phyloP scores from a whole-genome alignment of 352 stramenopile genomes.

The Globisporangium paroecandrum region DNA sequence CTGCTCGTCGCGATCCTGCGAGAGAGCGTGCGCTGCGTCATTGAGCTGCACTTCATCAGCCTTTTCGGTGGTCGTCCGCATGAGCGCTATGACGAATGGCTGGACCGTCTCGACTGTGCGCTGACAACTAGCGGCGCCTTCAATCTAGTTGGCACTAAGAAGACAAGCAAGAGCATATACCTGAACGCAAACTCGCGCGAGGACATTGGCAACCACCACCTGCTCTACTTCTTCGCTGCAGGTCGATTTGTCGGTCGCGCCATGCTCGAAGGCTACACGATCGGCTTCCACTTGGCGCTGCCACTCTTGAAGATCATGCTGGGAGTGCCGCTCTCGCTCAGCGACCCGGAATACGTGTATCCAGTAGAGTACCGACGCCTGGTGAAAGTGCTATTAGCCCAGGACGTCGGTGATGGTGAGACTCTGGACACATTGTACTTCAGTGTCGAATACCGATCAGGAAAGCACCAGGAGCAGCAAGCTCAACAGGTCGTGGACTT shows the following conservation, averaged over 20 bases:
- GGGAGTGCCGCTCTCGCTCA: conserved; percentile 87
- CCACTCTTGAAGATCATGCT: conserved; percentile 94
- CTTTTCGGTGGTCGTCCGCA: conserved; percentile 66
- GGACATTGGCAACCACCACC: conserved; percentile 1
- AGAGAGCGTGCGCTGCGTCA: conserved; percentile 25
- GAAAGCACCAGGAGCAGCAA: not conserved
- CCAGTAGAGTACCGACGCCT: conserved; percentile 24
- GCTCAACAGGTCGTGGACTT: not conserved
- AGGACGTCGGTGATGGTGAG: conserved; percentile 6
- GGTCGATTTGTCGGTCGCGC: conserved; percentile 37
- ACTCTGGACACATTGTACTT: not conserved
- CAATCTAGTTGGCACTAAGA: conserved; percentile 22
- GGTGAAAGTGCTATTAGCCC: conserved; percentile 15
- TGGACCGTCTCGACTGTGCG: conserved; percentile 44
- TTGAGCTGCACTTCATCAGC: conserved; percentile 58
- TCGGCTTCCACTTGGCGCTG: conserved; percentile 87
- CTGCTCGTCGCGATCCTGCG: conserved; percentile 23
- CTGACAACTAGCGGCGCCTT: conserved; percentile 30
- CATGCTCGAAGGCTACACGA: conserved; percentile 79
- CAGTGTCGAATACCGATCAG: not conserved
- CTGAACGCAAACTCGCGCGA: conserved; percentile 30
- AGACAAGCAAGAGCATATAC: conserved; percentile 33
- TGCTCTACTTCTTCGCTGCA: conserved; percentile 39
- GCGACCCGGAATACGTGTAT: conserved; percentile 75
- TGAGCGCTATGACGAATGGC: conserved; percentile 70